A percentile compares a stretch with the other conserved stretches of the same genome.
phyloP scores from a whole-genome alignment of 208 protist species.

The Novymonas esmeraldas region DNA sequence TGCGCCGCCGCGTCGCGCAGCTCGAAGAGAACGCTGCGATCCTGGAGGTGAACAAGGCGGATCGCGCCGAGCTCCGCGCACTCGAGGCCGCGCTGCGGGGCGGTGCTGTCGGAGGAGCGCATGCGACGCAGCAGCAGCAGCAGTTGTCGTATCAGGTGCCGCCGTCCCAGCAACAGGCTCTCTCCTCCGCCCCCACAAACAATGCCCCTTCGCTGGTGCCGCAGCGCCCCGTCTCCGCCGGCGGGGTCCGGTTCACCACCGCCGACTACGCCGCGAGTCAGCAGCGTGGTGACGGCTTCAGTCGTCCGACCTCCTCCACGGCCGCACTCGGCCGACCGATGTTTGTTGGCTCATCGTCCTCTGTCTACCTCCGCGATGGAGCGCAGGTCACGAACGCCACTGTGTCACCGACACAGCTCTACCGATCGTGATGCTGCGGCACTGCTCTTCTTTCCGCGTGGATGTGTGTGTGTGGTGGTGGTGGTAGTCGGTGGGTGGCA shows the following conservation, averaged over 20 bases:
- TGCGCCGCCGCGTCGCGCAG: constrained; percentile 67
- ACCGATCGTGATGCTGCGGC: neutral
- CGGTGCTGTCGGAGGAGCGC: constrained; percentile 19
- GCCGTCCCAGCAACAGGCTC: neutral
- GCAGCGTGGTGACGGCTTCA: constrained; percentile 1
- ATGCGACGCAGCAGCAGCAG: neutral
- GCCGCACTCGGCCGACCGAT: constrained; percentile 48
- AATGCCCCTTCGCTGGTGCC: constrained; percentile 23
- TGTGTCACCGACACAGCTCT: constrained; percentile 28
- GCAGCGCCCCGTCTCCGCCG: constrained; percentile 30
- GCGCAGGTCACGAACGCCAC: constrained; percentile 55
- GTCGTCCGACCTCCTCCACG: constrained; percentile 1
- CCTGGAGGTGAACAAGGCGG: constrained; percentile 81
- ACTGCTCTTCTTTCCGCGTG: neutral
- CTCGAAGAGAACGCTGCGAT: constrained; percentile 73
- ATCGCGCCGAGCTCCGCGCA: constrained; percentile 61
- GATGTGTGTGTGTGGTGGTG: neutral
- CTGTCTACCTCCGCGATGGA: constrained; percentile 54
- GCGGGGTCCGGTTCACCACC: neutral
- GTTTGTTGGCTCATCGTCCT: constrained; percentile 55
- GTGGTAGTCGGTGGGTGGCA: too few species aligned
- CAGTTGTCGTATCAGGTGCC: neutral
- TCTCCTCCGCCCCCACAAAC: constrained; percentile 1
- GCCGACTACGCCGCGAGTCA: constrained; percentile 10
- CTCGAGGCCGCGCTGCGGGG: constrained; percentile 63